phyloP scores from a whole-genome alignment of 31 red algal genomes.

The Endocladia muricata region DNA sequence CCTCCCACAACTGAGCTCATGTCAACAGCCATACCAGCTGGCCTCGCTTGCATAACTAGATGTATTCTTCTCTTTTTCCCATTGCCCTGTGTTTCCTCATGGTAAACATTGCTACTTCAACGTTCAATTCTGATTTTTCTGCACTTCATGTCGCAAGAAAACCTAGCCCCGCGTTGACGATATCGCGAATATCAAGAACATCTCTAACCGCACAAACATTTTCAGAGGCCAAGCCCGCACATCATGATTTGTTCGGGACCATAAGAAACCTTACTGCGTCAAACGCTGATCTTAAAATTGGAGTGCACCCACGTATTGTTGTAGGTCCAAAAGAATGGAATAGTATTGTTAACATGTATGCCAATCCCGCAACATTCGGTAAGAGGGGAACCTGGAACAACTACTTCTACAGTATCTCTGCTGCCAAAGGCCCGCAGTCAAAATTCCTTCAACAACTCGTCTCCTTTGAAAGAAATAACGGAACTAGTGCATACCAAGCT shows the following conservation, averaged over 20 bases:
- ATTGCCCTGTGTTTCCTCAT: too few relatives aligned
- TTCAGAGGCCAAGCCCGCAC: conserved; percentile 2
- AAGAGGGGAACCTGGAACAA: conserved; percentile 5
- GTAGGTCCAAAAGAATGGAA: conserved; percentile 12
- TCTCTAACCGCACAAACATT: neutral
- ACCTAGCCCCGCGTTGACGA: too few relatives aligned
- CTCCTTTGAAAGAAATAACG: conserved; percentile 2
- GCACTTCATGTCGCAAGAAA: too few relatives aligned
- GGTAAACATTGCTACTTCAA: too few relatives aligned
- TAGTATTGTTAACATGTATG: neutral
- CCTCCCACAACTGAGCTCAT: too few relatives aligned
- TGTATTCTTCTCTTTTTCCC: too few relatives aligned
- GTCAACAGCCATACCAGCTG: too few relatives aligned
- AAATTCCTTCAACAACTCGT: conserved; percentile 14
- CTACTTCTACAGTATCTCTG: conserved; percentile 1
- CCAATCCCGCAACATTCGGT: conserved; percentile 16
- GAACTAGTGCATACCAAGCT: conserved; percentile 10
- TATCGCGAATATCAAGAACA: too few relatives aligned
- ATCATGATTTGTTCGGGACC: conserved; percentile 23
- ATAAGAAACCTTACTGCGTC: neutral
- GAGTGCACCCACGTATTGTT: conserved; percentile 33
- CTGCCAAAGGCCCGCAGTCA: conserved; percentile 12
- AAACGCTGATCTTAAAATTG: neutral
- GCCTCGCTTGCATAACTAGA: too few relatives aligned
- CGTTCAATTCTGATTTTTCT: too few relatives aligned